Conservation (phyloP, 495 filamentous ascomycete genomes). For the Tuber indicum region DNA sequence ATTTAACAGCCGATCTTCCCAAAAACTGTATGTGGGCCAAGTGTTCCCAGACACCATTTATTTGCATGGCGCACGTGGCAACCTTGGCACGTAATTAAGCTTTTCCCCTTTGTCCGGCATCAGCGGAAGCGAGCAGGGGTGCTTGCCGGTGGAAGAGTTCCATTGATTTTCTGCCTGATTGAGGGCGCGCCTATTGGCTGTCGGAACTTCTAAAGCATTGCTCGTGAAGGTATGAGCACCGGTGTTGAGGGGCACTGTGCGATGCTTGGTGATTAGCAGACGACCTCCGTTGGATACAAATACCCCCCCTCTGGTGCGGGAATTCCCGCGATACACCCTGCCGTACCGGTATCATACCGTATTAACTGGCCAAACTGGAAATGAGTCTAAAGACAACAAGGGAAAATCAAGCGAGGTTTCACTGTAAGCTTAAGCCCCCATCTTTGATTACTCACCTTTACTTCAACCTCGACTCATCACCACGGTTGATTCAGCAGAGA, state of each 20-base stretch:
- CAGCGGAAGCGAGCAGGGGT: not conserved
- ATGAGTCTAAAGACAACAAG: too few species aligned
- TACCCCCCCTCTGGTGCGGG: too few species aligned
- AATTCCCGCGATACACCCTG: not conserved
- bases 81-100: not conserved
- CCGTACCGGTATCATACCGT: too few species aligned
- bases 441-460: too few species aligned
- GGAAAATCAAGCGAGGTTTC: too few species aligned
- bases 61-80: not conserved
- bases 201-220: not conserved
- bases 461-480: too few species aligned
- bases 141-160: not conserved
- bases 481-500: too few species aligned
- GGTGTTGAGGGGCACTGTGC: not conserved
- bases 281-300: not conserved
- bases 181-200: not conserved
- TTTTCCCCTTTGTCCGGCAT: not conserved
- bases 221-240: not conserved
- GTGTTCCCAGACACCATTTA: not conserved
- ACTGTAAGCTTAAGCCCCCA: too few species aligned
- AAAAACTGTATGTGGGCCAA: slow-evolving; percentile 2
- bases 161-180: not conserved
- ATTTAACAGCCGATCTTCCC: not conserved
- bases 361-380: too few species aligned
- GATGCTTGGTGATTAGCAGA: not conserved